Conservation (phyloP, 345 rosid species). For the Brassica rapa region DNA sequence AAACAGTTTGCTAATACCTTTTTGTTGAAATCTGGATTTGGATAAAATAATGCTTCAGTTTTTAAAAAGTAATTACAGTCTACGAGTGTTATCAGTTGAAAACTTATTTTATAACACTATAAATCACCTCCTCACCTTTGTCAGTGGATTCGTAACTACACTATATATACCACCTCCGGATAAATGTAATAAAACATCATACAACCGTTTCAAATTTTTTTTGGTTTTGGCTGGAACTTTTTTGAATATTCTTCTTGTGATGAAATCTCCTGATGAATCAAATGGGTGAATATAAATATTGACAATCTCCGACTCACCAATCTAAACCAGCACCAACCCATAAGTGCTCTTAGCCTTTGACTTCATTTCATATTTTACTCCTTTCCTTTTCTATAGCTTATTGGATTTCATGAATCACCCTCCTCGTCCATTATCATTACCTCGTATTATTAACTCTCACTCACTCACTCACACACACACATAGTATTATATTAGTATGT, state of each 20-base stretch:
- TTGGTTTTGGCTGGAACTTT: constrained; percentile 1
- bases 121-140: not conserved
- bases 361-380: constrained; percentile 31
- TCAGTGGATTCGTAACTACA: constrained; percentile 33
- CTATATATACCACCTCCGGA: not conserved
- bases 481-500: not conserved
- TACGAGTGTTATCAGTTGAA: constrained; percentile 6
- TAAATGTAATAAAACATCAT: not conserved
- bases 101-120: constrained; percentile 15
- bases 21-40: constrained; percentile 8
- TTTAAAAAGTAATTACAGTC: not conserved
- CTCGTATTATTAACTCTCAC: constrained; percentile 31
- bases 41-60: not conserved
- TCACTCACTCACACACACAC: not conserved
- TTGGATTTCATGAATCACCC: constrained; percentile 40
- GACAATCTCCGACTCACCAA: constrained; percentile 14
- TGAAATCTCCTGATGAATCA: constrained; percentile 36
- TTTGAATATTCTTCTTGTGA: constrained; percentile 27
- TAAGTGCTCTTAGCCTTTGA: constrained; percentile 30
- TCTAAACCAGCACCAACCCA: not conserved
- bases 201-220: not conserved
- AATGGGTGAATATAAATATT: not conserved
- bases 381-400: constrained; percentile 35
- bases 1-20: constrained; percentile 8
- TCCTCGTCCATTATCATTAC: constrained; percentile 32